Percentiles rank a stretch among this genome's conserved stretches.
phyloP scores from a whole-genome alignment of 345 rosid species.

The Geranium brycei region DNA sequence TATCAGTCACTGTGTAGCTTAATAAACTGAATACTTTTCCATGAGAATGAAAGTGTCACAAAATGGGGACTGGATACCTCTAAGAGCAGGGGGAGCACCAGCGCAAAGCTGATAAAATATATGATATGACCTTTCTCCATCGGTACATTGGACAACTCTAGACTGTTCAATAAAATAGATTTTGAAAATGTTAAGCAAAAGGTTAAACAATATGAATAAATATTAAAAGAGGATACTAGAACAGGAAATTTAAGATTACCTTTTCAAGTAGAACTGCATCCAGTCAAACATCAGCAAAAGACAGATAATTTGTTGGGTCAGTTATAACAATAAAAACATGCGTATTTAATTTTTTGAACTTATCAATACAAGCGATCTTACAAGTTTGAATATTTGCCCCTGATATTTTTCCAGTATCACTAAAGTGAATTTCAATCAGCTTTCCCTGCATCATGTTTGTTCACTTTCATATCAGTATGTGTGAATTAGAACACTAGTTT shows the following conservation, averaged over 20 bases:
- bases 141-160: slow-evolving; percentile 94
- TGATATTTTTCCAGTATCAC: slow-evolving; percentile 93
- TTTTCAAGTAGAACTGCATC: slow-evolving; percentile 91
- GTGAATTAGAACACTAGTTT: not conserved
- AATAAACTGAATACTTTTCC: slow-evolving; percentile 1
- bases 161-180: slow-evolving; percentile 51
- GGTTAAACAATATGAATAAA: slow-evolving; percentile 1
- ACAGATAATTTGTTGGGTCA: slow-evolving; percentile 9
- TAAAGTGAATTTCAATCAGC: slow-evolving; percentile 88
- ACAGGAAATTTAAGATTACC: slow-evolving; percentile 32
- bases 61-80: slow-evolving; percentile 35
- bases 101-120: slow-evolving; percentile 98
- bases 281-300: slow-evolving; percentile 16
- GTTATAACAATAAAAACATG: slow-evolving; percentile 17
- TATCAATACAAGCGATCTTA: slow-evolving; percentile 31
- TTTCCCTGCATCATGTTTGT: slow-evolving; percentile 59
- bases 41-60: not conserved
- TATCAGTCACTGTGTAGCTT: not conserved
- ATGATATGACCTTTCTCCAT: slow-evolving; percentile 97
- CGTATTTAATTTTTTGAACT: not conserved
- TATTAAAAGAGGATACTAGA: slow-evolving; percentile 6
- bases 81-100: slow-evolving; percentile 64
- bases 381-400: slow-evolving; percentile 97
- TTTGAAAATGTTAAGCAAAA: slow-evolving; percentile 9
- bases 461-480: slow-evolving; percentile 3